These are phyloP conservation scores for Datisca glomerata DNA, from an alignment of 306 rosid genomes.

Conservation along the genomic window DNA sequence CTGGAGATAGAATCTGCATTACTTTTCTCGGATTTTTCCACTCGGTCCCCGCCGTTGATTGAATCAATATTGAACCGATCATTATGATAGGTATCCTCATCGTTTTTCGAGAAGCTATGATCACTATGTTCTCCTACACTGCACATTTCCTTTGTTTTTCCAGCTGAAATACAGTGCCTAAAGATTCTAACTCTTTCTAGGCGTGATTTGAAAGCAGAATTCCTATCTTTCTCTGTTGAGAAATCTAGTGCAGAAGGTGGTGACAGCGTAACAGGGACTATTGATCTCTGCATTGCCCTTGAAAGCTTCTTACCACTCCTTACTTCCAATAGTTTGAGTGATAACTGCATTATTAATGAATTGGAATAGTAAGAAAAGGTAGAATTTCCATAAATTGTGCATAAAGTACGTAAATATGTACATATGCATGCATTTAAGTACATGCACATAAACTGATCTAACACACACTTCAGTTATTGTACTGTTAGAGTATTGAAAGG, in stretches of 20 bases:
- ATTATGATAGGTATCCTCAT: slow-evolving; percentile 8
- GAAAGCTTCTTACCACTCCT: slow-evolving; percentile 8
- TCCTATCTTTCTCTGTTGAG: slow-evolving; percentile 17
- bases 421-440: too few species aligned
- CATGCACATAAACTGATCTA: too few species aligned
- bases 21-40: slow-evolving; percentile 6
- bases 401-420: too few species aligned
- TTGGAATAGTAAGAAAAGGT: neutral
- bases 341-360: slow-evolving; percentile 11
- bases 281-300: slow-evolving; percentile 10
- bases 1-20: slow-evolving; percentile 5
- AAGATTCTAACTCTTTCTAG: slow-evolving; percentile 26
- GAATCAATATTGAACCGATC: slow-evolving; percentile 22
- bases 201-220: slow-evolving; percentile 17
- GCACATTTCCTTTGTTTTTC: slow-evolving; percentile 13
- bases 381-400: neutral
- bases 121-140: slow-evolving; percentile 13
- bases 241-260: slow-evolving; percentile 8
- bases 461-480: too few species aligned
- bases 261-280: slow-evolving; percentile 12
- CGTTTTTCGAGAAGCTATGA: slow-evolving; percentile 5
- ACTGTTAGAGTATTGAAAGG: too few species aligned
- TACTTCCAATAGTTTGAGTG: slow-evolving; percentile 15
- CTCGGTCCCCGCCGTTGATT: slow-evolving; percentile 2
- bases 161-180: slow-evolving; percentile 17